A percentile compares a stretch with the other conserved stretches of the same genome.
Evolutionary conservation across 345 rosid species (phyloP).

Genomic region (Dipteronia dyeriana): DNA sequence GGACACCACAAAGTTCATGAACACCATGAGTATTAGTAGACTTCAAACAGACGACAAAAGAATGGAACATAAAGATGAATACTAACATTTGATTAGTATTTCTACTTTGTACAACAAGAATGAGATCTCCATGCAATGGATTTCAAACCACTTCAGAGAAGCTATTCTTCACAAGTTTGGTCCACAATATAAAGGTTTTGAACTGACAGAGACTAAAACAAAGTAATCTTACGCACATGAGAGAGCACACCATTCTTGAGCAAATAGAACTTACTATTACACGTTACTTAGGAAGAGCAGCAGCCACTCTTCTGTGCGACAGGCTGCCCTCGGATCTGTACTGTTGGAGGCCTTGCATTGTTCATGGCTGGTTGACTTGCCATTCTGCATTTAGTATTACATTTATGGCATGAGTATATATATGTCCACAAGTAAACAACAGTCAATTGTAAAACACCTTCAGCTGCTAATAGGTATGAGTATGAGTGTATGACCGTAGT

Average conservation of each 20-base stretch:
- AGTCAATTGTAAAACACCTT: not conserved
- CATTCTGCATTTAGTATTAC: conserved; percentile 47
- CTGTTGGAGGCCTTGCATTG: conserved; percentile 66
- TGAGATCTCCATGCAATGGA: not conserved
- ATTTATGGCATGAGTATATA: not conserved
- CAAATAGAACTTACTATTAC: conserved; percentile 7
- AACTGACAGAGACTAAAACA: conserved; percentile 13
- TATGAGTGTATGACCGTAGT: not conserved
- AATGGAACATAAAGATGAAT: conserved; percentile 15
- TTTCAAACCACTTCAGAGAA: not conserved
- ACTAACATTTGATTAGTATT: conserved; percentile 19
- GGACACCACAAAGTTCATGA: not conserved
- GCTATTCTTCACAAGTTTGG: conserved; percentile 7
- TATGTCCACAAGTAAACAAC: not conserved
- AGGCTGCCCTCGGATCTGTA: conserved; percentile 76
- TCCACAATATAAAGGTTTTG: conserved; percentile 17
- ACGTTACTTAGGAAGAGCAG: conserved; percentile 54
- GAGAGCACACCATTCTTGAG: conserved; percentile 10
- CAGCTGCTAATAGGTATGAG: not conserved
- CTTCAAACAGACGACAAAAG: not conserved
- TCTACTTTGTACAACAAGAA: conserved; percentile 30
- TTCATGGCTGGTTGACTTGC: conserved; percentile 75
- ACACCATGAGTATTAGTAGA: not conserved
- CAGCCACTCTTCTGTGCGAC: conserved; percentile 66
- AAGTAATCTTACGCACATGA: conserved; percentile 22